Evolutionary conservation across 306 rosid genomes (phyloP).

Genomic region (Lupinus albus): DNA sequence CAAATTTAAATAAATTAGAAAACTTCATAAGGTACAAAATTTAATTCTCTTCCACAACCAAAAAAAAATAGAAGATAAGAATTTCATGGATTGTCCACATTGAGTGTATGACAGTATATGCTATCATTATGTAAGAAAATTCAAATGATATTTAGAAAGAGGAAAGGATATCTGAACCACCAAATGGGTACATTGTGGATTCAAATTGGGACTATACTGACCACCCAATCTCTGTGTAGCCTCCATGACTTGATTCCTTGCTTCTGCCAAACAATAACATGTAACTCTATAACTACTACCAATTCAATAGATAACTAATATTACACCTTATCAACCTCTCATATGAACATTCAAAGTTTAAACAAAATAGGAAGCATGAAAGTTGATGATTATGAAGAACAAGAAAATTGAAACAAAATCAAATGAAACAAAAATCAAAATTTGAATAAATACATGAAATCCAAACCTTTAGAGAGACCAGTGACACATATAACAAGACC

Average conservation of each 20-base stretch:
- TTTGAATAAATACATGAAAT: not conserved
- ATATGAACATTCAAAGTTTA: too few relatives aligned
- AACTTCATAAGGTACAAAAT: not conserved
- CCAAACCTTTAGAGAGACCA: slow-evolving; percentile 86
- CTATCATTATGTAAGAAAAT: slow-evolving; percentile 25
- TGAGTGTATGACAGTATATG: not conserved
- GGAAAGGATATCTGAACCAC: slow-evolving; percentile 98
- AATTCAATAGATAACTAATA: too few relatives aligned
- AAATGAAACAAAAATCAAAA: slow-evolving; percentile 28
- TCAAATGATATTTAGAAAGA: not conserved
- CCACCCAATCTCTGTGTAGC: slow-evolving; percentile 92
- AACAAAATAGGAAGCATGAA: not conserved
- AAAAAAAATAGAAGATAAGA: slow-evolving; percentile 3
- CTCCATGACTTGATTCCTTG: slow-evolving; percentile 97
- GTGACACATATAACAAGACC: slow-evolving; percentile 93
- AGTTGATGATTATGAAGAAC: not conserved
- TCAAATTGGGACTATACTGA: slow-evolving; percentile 85
- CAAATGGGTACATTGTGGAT: slow-evolving; percentile 97
- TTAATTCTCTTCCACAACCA: slow-evolving; percentile 24
- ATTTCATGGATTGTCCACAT: not conserved
- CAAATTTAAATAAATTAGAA: slow-evolving; percentile 22
- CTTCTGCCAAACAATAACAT: slow-evolving; percentile 68
- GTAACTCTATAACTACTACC: too few relatives aligned
- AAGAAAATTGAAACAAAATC: not conserved
- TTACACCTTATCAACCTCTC: too few relatives aligned